phyloP scores from a whole-genome alignment of 169 alveolate genomes.

The Theileria luwenshuni region DNA sequence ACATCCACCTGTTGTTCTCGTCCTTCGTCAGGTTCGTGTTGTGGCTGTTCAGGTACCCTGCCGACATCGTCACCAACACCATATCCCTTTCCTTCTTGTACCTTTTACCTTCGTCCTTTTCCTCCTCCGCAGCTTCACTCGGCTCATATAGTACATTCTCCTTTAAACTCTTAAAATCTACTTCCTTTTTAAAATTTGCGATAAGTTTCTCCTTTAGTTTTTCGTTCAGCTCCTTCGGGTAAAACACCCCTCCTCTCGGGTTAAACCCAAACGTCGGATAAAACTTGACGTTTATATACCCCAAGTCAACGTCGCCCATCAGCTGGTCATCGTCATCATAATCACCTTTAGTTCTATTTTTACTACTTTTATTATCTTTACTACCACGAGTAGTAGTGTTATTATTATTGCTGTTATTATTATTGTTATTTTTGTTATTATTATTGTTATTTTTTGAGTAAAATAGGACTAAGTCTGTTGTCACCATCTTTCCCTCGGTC shows the following conservation, averaged over 20 bases:
- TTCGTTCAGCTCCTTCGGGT: neutral
- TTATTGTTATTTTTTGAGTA: slow-evolving; percentile 56
- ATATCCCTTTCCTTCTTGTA: neutral
- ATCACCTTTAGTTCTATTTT: slow-evolving; percentile 65
- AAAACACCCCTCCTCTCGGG: slow-evolving; percentile 4
- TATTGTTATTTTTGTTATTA: neutral
- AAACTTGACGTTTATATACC: slow-evolving; percentile 86
- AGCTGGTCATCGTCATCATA: too few species aligned
- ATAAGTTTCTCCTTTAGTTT: neutral
- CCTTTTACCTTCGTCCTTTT: neutral
- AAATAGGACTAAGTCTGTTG: slow-evolving; percentile 80
- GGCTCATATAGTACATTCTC: slow-evolving; percentile 12
- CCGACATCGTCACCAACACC: slow-evolving; percentile 75
- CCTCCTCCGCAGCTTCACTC: neutral
- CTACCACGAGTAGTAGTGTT: neutral
- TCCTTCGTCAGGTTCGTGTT: slow-evolving; percentile 78
- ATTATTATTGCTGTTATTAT: neutral
- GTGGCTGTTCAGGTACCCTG: slow-evolving; percentile 85
- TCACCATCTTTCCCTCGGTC: slow-evolving; percentile 94
- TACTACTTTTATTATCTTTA: neutral
- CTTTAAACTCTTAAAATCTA: neutral
- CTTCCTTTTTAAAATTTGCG: neutral
- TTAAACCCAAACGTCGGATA: slow-evolving; percentile 88
- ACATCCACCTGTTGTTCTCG: slow-evolving; percentile 53
- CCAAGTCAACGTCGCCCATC: too few species aligned